Evolutionary conservation across 345 rosid species (phyloP), one percentile per base, ranked within the genome.

Genomic region (Kernera saxatilis): DNA sequence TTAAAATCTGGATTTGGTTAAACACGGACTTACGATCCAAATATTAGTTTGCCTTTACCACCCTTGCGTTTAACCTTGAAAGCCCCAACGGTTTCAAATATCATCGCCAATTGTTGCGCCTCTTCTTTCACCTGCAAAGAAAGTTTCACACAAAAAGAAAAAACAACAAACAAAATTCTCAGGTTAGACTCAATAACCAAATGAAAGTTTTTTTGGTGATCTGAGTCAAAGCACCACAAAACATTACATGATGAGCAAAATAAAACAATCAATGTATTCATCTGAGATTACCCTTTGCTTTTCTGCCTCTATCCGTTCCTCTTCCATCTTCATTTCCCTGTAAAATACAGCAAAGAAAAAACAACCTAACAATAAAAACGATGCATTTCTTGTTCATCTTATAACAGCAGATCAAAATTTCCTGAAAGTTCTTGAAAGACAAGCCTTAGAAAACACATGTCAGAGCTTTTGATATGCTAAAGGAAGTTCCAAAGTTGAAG

Each of bases 31-130:
- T 74, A 86, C 98, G 78, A 82, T 82, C 98, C 98, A 54, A 93
- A 93, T 71, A 93, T 89, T 59, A 40, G 90, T 69, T 89, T 91
- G 40, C 94, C 94, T 84, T 87, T 87, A 74, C 96, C 97, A 21
- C 94, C 96, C 79, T 89, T 93, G 56, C 97, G 91, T 86, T 89
- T 93, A 74, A 93, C 93, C 77, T 93, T 93, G 73, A 93, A 89
- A 41, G 94, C 96, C 66, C 97, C 98, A 69, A 89, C 87, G 13
- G 93, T 89, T 83, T 93, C 88, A 69, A 91, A 89, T n/a, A 91
- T 70, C 27, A 78, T 35, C 27, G 93, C 97, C 52, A 93, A 85
- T 76, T 93, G 93, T 43, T 82, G 83, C 9, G 97, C 97, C 73
- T 89, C 98, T 79, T 93, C 98, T 86, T 87, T 89, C 64, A 93